Percentiles rank a stretch among this genome's conserved stretches.
Conservation (phyloP, 176 grass and related monocot genomes). For the Oryza meyeriana region DNA sequence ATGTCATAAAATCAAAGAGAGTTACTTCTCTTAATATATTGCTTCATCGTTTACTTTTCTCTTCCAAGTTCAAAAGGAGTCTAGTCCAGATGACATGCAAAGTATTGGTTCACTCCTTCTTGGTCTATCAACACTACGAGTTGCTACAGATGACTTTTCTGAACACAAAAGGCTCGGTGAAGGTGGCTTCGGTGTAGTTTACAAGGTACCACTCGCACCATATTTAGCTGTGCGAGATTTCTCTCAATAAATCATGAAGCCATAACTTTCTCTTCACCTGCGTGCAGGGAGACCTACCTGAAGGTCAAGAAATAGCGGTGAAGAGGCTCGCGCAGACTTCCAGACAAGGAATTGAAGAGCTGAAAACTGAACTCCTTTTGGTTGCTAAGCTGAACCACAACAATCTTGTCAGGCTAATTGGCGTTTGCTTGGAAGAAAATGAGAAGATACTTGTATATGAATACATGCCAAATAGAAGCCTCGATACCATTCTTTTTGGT, state of each 20-base stretch:
- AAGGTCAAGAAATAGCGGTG: conserved; percentile 27
- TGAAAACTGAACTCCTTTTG: conserved; percentile 27
- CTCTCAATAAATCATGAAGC: background rate
- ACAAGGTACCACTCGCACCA: background rate
- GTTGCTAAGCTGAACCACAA: conserved; percentile 33
- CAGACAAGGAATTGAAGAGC: conserved; percentile 28
- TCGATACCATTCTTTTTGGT: conserved; percentile 39
- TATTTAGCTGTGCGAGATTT: background rate
- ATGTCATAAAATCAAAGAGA: no score
- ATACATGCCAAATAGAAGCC: conserved; percentile 39
- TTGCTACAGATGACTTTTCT: background rate
- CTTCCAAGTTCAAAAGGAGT: no score
- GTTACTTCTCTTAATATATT: no score
- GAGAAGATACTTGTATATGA: conserved; percentile 39
- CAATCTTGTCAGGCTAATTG: conserved; percentile 30
- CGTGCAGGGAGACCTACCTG: conserved; percentile 8
- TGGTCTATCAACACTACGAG: background rate
- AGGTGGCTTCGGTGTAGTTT: background rate
- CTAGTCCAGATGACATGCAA: background rate
- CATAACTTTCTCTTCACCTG: background rate
- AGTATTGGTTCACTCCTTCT: background rate
- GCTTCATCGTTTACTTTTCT: no score
- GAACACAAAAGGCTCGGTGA: background rate
- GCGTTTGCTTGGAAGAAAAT: conserved; percentile 27
- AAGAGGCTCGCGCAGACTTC: conserved; percentile 10